These are phyloP conservation scores for Globisporangium radiosum DNA, from an alignment of 352 stramenopile species.

Conservation along the genomic window DNA sequence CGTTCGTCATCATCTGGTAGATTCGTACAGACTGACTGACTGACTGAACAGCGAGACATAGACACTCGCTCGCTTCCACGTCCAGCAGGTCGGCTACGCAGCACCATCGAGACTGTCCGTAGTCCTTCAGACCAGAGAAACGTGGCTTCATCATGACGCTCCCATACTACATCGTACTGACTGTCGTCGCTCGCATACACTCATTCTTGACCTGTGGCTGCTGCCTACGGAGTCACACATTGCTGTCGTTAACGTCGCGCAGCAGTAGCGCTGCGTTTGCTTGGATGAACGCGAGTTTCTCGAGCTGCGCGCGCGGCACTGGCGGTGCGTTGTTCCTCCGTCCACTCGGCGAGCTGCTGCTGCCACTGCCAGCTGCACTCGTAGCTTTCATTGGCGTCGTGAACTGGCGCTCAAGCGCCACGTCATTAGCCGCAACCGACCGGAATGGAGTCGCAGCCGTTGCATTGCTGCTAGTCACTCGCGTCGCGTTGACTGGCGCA, in stretches of 20 bases:
- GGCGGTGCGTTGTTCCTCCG: not conserved
- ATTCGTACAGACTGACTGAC: too few species aligned
- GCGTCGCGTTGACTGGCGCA: too few species aligned
- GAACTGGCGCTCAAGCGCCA: not conserved
- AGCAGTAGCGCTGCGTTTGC: constrained; percentile 4
- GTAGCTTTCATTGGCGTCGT: not conserved
- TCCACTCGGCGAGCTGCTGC: not conserved
- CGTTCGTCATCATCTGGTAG: too few species aligned
- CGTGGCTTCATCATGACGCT: too few species aligned
- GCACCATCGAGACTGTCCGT: too few species aligned
- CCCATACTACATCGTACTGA: too few species aligned
- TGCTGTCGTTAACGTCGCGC: not conserved
- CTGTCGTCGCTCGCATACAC: too few species aligned
- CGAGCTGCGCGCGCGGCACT: not conserved
- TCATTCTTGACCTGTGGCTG: not conserved
- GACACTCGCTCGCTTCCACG: too few species aligned
- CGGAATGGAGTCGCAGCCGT: too few species aligned
- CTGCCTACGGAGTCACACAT: not conserved
- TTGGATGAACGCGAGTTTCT: constrained; percentile 11
- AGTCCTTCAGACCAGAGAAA: too few species aligned
- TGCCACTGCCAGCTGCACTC: not conserved
- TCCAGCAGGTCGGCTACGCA: too few species aligned
- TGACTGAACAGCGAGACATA: too few species aligned
- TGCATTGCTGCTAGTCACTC: not conserved
- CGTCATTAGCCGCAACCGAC: not conserved